A percentile compares a stretch with the other conserved stretches of the same genome.
Evolutionary conservation across 1,284 basidiomycete genomes (phyloP).

Genomic region (Sporisorium graminicola): DNA sequence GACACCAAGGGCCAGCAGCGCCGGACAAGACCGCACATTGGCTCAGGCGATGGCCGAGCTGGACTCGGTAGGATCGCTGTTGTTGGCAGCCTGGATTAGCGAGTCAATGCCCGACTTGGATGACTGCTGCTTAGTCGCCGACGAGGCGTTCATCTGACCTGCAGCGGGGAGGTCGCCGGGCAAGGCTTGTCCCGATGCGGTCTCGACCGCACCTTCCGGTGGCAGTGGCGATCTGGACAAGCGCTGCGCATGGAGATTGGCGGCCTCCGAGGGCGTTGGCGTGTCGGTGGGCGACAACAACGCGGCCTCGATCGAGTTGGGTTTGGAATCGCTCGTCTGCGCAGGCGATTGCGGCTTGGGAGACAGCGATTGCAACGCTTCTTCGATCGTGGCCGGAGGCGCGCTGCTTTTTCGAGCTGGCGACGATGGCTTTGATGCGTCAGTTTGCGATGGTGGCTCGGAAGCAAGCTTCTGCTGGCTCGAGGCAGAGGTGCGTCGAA

Average conservation of each 20-base stretch:
- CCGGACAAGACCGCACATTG: background rate
- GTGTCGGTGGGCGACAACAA: conserved; percentile 39
- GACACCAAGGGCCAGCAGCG: background rate
- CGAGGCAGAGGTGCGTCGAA: conserved; percentile 31
- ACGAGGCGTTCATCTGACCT: conserved; percentile 42
- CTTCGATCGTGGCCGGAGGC: conserved; percentile 18
- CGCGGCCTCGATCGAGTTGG: conserved; percentile 39
- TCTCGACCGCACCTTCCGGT: conserved; percentile 30
- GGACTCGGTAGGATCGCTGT: conserved; percentile 33
- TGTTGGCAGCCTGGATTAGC: conserved; percentile 32
- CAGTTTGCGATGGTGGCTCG: background rate
- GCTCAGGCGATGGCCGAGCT: conserved; percentile 38
- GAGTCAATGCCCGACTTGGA: conserved; percentile 42
- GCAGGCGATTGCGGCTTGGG: conserved; percentile 19
- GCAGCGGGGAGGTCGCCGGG: conserved; percentile 37
- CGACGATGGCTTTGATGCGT: background rate
- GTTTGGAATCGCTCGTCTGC: conserved; percentile 14
- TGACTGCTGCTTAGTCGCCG: conserved; percentile 46
- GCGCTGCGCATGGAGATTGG: conserved; percentile 22
- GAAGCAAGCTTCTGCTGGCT: conserved; percentile 16
- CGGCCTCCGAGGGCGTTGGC: conserved; percentile 42
- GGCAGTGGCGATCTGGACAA: conserved; percentile 30
- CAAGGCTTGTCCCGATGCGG: conserved; percentile 31
- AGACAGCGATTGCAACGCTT: conserved; percentile 2
- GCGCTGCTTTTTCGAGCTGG: background rate